These are phyloP conservation scores for Selaginella moellendorffii DNA, from an alignment of 75 land plant species.

Conservation along the genomic window DNA sequence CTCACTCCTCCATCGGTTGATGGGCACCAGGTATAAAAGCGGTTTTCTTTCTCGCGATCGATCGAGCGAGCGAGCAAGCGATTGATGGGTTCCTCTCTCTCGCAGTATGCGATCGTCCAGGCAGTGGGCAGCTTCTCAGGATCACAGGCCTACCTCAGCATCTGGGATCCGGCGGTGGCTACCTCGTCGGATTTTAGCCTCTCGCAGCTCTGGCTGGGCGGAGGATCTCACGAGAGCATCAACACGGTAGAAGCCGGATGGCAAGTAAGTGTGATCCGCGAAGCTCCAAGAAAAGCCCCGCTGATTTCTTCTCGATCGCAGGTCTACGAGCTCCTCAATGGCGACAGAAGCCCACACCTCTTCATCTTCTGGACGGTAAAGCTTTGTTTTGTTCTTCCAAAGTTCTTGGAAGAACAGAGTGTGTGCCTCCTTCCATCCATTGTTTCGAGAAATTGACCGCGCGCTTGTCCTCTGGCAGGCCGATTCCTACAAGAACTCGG, in stretches of 20 bases:
- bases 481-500: constrained; percentile 6
- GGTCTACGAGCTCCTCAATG: constrained; percentile 9
- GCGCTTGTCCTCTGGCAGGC: constrained; percentile 2
- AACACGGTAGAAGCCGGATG: constrained; percentile 6
- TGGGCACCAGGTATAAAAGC: neutral
- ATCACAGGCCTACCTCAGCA: constrained; percentile 2
- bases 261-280: too few species aligned
- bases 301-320: too few species aligned
- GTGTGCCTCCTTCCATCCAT: too few species aligned
- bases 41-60: neutral
- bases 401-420: too few species aligned
- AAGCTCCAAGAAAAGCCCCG: too few species aligned
- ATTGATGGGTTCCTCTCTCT: neutral
- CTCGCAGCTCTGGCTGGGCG: constrained; percentile 6
- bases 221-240: neutral
- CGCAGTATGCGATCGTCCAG: constrained; percentile 7
- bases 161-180: constrained; percentile 9
- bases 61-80: too few species aligned
- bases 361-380: neutral
- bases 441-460: too few species aligned
- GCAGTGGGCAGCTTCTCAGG: constrained; percentile 8
- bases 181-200: constrained; percentile 3
- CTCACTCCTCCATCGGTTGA: neutral
- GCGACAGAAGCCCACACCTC: constrained; percentile 2
- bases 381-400: neutral